Percentiles rank a stretch among this genome's conserved stretches.
Evolutionary conservation across 306 rosid species (phyloP).

Genomic region (Macrotyloma uniflorum): DNA sequence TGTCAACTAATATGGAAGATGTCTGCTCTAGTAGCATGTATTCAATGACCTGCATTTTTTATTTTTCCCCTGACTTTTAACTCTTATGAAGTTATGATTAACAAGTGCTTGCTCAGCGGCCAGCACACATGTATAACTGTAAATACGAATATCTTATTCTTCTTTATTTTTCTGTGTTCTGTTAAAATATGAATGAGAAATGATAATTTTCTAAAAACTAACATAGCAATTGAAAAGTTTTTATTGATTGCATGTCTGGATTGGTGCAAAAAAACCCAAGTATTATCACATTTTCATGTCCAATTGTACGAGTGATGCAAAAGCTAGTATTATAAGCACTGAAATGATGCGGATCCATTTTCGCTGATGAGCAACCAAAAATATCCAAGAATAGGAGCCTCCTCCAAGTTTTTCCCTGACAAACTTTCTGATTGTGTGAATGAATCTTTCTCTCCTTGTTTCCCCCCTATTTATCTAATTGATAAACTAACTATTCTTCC

Average conservation of each 20-base stretch:
- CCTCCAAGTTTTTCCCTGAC: neutral
- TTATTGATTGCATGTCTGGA: neutral
- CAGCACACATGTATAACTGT: neutral
- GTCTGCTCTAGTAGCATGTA: neutral
- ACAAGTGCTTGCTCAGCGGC: neutral
- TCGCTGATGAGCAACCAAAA: no score
- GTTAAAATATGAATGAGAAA: neutral
- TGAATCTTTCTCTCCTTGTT: neutral
- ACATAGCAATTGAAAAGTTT: neutral
- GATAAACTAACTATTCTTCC: neutral
- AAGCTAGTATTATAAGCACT: no score
- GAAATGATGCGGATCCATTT: no score
- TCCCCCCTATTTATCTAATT: neutral
- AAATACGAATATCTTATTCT: neutral
- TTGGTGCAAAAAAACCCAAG: neutral
- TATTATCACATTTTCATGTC: neutral
- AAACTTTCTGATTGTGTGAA: neutral
- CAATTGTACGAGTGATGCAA: no score
- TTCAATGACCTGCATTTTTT: neutral
- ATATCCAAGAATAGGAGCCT: neutral
- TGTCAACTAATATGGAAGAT: neutral
- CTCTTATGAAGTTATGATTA: slow-evolving; percentile 3
- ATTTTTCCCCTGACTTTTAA: neutral
- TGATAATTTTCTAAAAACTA: neutral
- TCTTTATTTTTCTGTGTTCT: neutral